Evolutionary conservation across 1,284 basidiomycete genomes (phyloP).

Genomic region (Xerocomus nothofagi): DNA sequence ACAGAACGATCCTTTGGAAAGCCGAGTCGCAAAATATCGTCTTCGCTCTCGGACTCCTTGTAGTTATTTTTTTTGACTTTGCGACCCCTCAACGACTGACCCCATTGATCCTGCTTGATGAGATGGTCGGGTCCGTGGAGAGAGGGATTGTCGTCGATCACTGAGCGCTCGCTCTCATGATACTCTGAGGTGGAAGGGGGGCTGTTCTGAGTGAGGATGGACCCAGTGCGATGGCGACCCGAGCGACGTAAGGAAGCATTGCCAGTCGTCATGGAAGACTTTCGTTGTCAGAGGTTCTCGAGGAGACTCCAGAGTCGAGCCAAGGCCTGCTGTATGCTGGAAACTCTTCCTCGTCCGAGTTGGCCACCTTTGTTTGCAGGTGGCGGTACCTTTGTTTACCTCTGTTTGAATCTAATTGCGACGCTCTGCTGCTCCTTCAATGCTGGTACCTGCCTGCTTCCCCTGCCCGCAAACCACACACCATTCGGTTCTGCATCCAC

Average conservation of each 20-base stretch:
- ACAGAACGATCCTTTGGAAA: constrained; percentile 10
- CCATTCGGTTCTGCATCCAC: constrained; percentile 3
- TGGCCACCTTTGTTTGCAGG: constrained; percentile 35
- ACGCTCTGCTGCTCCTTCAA: constrained; percentile 24
- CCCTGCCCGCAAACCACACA: constrained; percentile 15
- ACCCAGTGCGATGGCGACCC: constrained; percentile 34
- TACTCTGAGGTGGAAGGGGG: constrained; percentile 67
- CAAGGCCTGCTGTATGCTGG: constrained; percentile 15
- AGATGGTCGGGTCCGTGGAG: constrained; percentile 27
- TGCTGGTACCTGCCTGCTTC: constrained; percentile 26
- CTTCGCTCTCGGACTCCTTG: constrained; percentile 52
- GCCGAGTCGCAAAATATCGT: constrained; percentile 27
- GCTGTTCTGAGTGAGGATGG: constrained; percentile 29
- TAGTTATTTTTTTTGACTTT: constrained; percentile 47
- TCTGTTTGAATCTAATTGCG: constrained; percentile 26
- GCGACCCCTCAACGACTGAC: constrained; percentile 46
- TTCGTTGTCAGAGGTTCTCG: constrained; percentile 31
- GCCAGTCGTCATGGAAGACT: constrained; percentile 32
- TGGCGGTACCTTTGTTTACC: constrained; percentile 32
- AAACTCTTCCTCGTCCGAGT: constrained; percentile 14
- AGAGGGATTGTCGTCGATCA: constrained; percentile 39
- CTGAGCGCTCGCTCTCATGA: constrained; percentile 55
- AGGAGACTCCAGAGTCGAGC: constrained; percentile 20
- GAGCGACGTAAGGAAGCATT: constrained; percentile 41
- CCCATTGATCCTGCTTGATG: constrained; percentile 35